A percentile compares a stretch with the other conserved stretches of the same genome.
Evolutionary conservation across 306 rosid species (phyloP).

Genomic region (Hippophae rhamnoides): DNA sequence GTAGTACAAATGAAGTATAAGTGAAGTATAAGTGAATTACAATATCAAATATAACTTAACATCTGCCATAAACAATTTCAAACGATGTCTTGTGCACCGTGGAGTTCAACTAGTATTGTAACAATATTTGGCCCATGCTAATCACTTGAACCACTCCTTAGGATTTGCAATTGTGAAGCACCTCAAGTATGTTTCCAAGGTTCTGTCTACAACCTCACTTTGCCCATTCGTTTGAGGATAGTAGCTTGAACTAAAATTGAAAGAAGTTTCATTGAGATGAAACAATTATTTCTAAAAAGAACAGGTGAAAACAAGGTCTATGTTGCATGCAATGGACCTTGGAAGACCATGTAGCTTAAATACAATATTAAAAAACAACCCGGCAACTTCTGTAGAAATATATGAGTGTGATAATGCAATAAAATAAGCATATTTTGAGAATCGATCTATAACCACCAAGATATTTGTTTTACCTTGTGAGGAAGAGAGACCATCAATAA

Average conservation of each 20-base stretch:
- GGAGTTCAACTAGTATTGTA: neutral
- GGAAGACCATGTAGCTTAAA: slow-evolving; percentile 2
- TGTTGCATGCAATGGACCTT: neutral
- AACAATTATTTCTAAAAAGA: neutral
- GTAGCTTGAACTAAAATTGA: neutral
- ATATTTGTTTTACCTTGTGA: neutral
- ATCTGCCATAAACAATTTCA: neutral
- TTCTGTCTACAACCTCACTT: neutral
- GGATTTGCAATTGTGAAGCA: neutral
- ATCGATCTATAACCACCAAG: neutral
- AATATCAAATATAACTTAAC: too few species aligned
- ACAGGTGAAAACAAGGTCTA: neutral
- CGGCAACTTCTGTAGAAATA: neutral
- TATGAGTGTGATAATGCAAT: neutral
- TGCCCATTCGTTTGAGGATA: neutral
- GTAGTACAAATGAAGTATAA: too few species aligned
- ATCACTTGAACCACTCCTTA: neutral
- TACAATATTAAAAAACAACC: neutral
- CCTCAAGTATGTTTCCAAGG: neutral
- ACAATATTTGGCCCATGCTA: neutral
- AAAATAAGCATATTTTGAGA: slow-evolving; percentile 5
- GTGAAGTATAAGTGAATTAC: too few species aligned
- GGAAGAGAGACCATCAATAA: neutral
- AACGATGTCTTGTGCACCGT: neutral
- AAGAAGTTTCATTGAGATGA: neutral